Percentiles rank a stretch among this genome's conserved stretches.
phyloP scores from a whole-genome alignment of 345 rosid species.

The Hibiscus syriacus region DNA sequence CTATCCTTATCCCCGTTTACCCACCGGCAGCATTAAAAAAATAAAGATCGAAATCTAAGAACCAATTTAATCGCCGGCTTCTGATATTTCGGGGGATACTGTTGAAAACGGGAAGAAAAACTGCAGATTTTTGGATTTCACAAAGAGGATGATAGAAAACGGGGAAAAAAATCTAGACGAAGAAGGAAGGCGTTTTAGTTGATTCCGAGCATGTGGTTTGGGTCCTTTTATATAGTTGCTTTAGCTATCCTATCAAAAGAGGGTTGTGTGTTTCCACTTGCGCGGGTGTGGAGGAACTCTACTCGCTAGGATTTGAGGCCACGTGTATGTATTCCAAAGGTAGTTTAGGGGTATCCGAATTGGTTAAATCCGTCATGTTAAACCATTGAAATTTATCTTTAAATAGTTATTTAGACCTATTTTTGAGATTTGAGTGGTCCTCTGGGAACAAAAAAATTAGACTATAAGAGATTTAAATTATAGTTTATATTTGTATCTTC shows the following conservation, averaged over 20 bases:
- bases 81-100: too few species aligned
- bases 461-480: too few species aligned
- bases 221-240: constrained; percentile 5
- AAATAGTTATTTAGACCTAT: too few species aligned
- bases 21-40: too few species aligned
- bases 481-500: too few species aligned
- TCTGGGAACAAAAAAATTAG: too few species aligned
- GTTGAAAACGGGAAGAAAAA: not conserved
- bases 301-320: not conserved
- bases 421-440: too few species aligned
- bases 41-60: not conserved
- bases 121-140: not conserved
- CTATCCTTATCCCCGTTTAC: too few species aligned
- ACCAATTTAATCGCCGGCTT: too few species aligned
- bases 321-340: not conserved
- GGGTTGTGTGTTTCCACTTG: not conserved
- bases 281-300: not conserved
- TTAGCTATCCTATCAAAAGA: not conserved
- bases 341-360: too few species aligned
- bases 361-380: too few species aligned
- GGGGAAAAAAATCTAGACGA: not conserved
- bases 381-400: too few species aligned
- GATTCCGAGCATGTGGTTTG: not conserved
- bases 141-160: not conserved
- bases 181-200: not conserved